These are phyloP conservation scores for Pichia thaimueangensis DNA, from an alignment of 805 yeast species.

Conservation along the genomic window DNA sequence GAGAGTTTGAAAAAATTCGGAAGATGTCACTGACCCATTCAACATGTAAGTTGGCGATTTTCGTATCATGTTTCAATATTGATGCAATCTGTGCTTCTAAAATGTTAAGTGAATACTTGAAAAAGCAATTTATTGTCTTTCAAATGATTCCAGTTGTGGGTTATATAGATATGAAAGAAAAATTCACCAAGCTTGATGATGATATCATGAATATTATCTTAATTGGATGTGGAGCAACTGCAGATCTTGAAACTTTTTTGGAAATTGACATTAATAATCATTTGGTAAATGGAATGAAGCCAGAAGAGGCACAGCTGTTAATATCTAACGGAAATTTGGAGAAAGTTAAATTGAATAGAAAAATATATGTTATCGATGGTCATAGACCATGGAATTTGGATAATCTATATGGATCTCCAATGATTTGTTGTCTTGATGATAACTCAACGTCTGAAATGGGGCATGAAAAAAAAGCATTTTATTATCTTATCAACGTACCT, in stretches of 20 bases:
- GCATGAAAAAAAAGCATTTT: constrained; percentile 58
- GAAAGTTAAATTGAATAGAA: constrained; percentile 38
- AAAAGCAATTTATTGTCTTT: constrained; percentile 77
- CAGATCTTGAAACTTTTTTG: constrained; percentile 72
- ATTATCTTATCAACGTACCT: constrained; percentile 37
- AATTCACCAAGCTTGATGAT: constrained; percentile 58
- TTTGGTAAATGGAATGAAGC: constrained; percentile 28
- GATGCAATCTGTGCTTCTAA: constrained; percentile 90
- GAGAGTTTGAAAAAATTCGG: constrained; percentile 61
- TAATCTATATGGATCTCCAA: constrained; percentile 77
- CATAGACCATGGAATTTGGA: constrained; percentile 96
- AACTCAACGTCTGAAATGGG: constrained; percentile 61
- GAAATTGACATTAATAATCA: constrained; percentile 55
- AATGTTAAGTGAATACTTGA: constrained; percentile 62
- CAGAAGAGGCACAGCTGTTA: constrained; percentile 1
- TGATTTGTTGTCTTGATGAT: constrained; percentile 80
- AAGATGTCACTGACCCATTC: constrained; percentile 79
- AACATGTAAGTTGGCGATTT: constrained; percentile 81
- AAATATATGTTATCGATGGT: constrained; percentile 80
- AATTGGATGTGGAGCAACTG: constrained; percentile 90
- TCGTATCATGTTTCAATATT: constrained; percentile 84
- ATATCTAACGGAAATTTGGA: constrained; percentile 1
- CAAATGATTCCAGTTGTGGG: constrained; percentile 93
- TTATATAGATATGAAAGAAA: constrained; percentile 64
- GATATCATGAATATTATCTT: constrained; percentile 72